Conservation (phyloP, 495 filamentous ascomycete species). For the Aspergillus nidulans region DNA sequence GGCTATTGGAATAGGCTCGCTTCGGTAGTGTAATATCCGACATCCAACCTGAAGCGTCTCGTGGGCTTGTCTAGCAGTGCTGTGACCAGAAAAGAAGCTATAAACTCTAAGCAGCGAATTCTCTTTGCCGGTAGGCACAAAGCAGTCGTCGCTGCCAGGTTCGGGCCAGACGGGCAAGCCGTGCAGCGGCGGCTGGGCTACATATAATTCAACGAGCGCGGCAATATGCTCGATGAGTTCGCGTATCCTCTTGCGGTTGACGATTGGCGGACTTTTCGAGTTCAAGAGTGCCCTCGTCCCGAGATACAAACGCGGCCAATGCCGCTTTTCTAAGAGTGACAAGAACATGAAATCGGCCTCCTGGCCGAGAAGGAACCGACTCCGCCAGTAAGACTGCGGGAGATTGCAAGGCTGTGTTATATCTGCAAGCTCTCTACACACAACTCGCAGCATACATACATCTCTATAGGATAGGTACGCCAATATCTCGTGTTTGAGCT, state of each 20-base stretch:
- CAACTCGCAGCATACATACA: slow-evolving; percentile 1
- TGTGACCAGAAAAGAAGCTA: slow-evolving; percentile 11
- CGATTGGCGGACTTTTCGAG: not conserved
- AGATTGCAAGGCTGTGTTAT: not conserved
- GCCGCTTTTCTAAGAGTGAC: not conserved
- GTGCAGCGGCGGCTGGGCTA: not conserved
- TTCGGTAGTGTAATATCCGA: slow-evolving; percentile 7
- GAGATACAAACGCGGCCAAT: slow-evolving; percentile 16
- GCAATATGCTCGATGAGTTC: slow-evolving; percentile 74
- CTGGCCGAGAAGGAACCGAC: slow-evolving; percentile 17
- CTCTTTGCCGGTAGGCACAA: not conserved
- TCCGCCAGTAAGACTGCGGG: slow-evolving; percentile 17
- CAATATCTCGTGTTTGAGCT: slow-evolving; percentile 10
- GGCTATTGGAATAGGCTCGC: not conserved
- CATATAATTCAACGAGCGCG: slow-evolving; percentile 4
- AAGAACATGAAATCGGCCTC: slow-evolving; percentile 20
- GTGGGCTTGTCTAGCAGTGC: not conserved
- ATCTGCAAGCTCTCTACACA: slow-evolving; percentile 8
- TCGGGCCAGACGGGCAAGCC: not conserved
- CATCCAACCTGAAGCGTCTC: slow-evolving; percentile 13
- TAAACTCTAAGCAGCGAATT: not conserved
- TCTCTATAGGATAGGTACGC: slow-evolving; percentile 8
- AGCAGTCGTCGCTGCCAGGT: not conserved
- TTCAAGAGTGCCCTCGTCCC: not conserved
- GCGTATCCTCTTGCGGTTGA: slow-evolving; percentile 14